Conservation (phyloP, 371 early-diverging fungal species). For the Mucor saturninus region DNA sequence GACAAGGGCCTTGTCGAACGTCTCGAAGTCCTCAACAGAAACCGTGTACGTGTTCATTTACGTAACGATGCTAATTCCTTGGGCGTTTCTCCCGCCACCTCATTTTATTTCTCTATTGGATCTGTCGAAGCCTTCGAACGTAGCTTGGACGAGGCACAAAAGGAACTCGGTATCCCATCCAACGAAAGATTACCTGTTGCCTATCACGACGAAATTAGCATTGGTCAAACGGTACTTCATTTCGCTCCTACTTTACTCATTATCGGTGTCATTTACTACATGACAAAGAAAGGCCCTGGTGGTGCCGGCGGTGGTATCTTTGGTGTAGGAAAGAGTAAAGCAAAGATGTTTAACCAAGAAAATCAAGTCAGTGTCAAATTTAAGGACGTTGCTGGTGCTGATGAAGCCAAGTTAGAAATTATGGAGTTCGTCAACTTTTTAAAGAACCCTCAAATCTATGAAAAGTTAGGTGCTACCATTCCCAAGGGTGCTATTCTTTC, state of each 20-base stretch:
- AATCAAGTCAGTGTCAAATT: constrained; percentile 94
- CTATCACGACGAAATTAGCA: constrained; percentile 80
- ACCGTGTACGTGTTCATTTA: constrained; percentile 80
- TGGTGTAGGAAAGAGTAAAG: constrained; percentile 95
- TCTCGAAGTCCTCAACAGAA: constrained; percentile 86
- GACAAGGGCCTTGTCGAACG: constrained; percentile 93
- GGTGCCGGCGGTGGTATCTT: constrained; percentile 84
- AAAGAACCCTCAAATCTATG: constrained; percentile 97
- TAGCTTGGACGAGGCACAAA: constrained; percentile 88
- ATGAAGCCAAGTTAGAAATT: constrained; percentile 99
- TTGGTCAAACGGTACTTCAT: constrained; percentile 75
- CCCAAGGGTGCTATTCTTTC: constrained; percentile 98
- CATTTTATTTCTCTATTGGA: constrained; percentile 88
- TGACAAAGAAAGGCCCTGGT: constrained; percentile 82
- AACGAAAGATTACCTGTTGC: constrained; percentile 90
- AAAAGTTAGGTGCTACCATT: constrained; percentile 98
- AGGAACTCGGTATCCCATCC: constrained; percentile 88
- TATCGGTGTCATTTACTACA: constrained; percentile 85
- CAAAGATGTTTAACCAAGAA: constrained; percentile 96
- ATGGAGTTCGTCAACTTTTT: constrained; percentile 99
- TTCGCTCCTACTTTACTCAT: constrained; percentile 93
- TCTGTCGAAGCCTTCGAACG: constrained; percentile 96
- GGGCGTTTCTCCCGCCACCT: constrained; percentile 38
- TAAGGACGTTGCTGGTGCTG: constrained; percentile 99
- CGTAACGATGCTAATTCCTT: constrained; percentile 70